These are phyloP conservation scores for Suhomyces ambrosiae DNA, from an alignment of 1,139 yeast genomes.

Conservation along the genomic window DNA sequence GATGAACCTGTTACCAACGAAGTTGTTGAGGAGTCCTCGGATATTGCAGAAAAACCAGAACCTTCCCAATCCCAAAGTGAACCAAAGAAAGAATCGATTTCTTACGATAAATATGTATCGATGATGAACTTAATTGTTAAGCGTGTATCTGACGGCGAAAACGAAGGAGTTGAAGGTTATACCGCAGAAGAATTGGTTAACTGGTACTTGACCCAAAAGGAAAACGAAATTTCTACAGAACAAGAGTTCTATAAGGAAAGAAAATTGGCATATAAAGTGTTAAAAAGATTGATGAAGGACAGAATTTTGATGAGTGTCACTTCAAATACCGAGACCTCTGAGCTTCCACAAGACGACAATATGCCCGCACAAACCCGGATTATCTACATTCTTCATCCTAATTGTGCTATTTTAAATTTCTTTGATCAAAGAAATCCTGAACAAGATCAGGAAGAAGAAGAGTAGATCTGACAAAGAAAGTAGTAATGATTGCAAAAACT, in stretches of 20 bases:
- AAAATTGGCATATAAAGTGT: conserved; percentile 73
- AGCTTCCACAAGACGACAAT: conserved; percentile 8
- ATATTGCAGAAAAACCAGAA: conserved; percentile 12
- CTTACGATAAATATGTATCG: conserved; percentile 83
- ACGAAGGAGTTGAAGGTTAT: conserved; percentile 61
- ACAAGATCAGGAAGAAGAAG: conserved; percentile 8
- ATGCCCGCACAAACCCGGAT: conserved; percentile 21
- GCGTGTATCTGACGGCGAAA: conserved; percentile 62
- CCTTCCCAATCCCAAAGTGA: conserved; percentile 13
- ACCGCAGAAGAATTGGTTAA: conserved; percentile 71
- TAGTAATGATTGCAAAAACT: too few species aligned
- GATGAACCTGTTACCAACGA: conserved; percentile 14
- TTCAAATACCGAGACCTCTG: conserved; percentile 11
- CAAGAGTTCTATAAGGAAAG: conserved; percentile 73
- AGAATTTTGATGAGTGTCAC: conserved; percentile 78
- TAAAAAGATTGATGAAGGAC: conserved; percentile 83
- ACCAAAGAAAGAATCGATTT: conserved; percentile 38
- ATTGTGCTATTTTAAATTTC: conserved; percentile 73
- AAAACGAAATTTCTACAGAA: conserved; percentile 69
- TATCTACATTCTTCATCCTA: conserved; percentile 84
- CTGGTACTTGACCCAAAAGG: conserved; percentile 79
- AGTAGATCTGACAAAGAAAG: background rate
- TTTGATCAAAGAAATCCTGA: conserved; percentile 32
- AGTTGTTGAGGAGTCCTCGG: conserved; percentile 8
- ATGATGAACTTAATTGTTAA: conserved; percentile 83